Conservation (phyloP, 495 filamentous ascomycete species). For the Apodospora peruviana region DNA sequence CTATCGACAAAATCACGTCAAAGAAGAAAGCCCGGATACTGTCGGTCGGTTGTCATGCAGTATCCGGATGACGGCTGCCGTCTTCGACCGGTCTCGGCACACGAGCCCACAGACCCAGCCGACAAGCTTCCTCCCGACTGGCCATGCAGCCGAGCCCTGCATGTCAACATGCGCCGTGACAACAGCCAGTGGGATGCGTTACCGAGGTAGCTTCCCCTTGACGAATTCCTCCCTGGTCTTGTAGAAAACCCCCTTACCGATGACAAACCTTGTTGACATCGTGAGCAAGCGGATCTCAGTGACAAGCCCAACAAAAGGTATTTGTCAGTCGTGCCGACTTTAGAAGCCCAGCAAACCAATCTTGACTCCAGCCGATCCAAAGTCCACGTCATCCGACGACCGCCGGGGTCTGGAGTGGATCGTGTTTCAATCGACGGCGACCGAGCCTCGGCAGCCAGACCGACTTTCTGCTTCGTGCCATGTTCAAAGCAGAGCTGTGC, state of each 20-base stretch:
- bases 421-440: constrained; percentile 21
- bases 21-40: too few relatives aligned
- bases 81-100: neutral
- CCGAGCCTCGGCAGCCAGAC: constrained; percentile 12
- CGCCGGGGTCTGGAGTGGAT: constrained; percentile 7
- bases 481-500: neutral
- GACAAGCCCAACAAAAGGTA: neutral
- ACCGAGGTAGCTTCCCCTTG: too few relatives aligned
- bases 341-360: neutral
- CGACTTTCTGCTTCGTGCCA: constrained; percentile 1
- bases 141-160: constrained; percentile 14
- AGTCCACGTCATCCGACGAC: constrained; percentile 15
- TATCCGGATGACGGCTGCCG: too few relatives aligned
- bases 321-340: constrained; percentile 13
- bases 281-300: too few relatives aligned
- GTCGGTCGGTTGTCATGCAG: too few relatives aligned
- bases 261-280: too few relatives aligned
- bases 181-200: constrained; percentile 19
- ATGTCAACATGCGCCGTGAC: constrained; percentile 14
- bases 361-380: neutral
- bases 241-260: too few relatives aligned
- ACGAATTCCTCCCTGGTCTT: too few relatives aligned
- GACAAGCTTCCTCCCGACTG: constrained; percentile 5
- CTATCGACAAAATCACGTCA: too few relatives aligned
- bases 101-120: neutral